phyloP scores from a whole-genome alignment of 1,284 basidiomycete species.

The Mycosarcoma mackinlayi region DNA sequence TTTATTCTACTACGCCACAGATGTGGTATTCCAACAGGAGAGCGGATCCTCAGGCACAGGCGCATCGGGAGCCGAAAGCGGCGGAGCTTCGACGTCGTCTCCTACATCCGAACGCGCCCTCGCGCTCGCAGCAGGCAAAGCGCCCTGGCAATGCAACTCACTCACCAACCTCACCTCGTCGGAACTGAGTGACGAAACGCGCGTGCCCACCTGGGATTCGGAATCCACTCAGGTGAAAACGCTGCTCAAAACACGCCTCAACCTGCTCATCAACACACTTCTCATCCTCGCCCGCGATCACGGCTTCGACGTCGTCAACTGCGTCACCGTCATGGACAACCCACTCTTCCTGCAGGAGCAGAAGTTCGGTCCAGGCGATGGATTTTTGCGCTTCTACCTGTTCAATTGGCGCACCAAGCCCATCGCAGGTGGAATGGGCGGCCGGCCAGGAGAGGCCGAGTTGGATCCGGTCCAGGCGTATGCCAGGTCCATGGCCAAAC shows the following conservation, averaged over 20 bases:
- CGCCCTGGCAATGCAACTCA: constrained; percentile 46
- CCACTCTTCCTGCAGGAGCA: constrained; percentile 79
- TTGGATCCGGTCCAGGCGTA: constrained; percentile 57
- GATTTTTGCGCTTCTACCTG: constrained; percentile 87
- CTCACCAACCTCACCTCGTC: constrained; percentile 47
- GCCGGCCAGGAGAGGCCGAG: constrained; percentile 57
- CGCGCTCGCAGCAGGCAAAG: constrained; percentile 23
- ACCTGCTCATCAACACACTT: constrained; percentile 80
- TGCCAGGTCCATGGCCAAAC: constrained; percentile 22
- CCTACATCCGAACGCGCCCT: constrained; percentile 25
- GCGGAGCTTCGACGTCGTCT: constrained; percentile 8
- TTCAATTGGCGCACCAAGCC: constrained; percentile 70
- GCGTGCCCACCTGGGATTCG: constrained; percentile 44
- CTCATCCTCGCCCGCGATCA: constrained; percentile 81
- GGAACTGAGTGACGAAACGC: constrained; percentile 56
- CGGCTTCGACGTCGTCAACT: constrained; percentile 95
- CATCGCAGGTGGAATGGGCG: constrained; percentile 63
- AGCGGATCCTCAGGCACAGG: not conserved
- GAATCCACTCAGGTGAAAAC: constrained; percentile 74
- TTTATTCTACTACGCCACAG: constrained; percentile 84
- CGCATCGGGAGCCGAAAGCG: not conserved
- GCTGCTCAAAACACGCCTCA: constrained; percentile 78
- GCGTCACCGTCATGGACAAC: constrained; percentile 94
- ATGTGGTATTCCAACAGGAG: constrained; percentile 42
- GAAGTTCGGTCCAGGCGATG: constrained; percentile 90